A percentile compares a stretch with the other conserved stretches of the same genome.
phyloP scores from a whole-genome alignment of 2,329 filamentous ascomycete genomes.

The Trichoderma hamatum region DNA sequence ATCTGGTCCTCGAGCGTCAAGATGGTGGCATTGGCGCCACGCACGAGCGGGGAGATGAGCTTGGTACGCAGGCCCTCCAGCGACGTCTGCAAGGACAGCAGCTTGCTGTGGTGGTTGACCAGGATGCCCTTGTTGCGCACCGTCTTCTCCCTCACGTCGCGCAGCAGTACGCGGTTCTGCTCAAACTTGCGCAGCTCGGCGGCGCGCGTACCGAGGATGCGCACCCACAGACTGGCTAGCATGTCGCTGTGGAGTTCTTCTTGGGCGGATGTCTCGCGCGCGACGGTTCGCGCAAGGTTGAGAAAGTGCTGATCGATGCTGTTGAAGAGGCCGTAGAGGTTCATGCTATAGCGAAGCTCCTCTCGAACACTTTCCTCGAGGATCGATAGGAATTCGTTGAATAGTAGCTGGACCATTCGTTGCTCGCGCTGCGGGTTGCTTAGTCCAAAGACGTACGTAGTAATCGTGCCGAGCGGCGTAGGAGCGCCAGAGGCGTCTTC shows the following conservation, averaged over 20 bases:
- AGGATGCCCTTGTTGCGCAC: conserved; percentile 85
- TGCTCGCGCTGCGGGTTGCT: conserved; percentile 81
- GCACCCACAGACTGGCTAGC: conserved; percentile 82
- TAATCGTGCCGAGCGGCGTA: conserved; percentile 68
- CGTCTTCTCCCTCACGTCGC: conserved; percentile 78
- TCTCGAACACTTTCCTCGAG: conserved; percentile 87
- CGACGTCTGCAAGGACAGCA: conserved; percentile 82
- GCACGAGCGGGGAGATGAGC: conserved; percentile 80
- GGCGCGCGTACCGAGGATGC: conserved; percentile 76
- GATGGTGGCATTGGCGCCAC: conserved; percentile 67
- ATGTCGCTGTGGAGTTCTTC: conserved; percentile 80
- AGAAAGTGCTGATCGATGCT: conserved; percentile 88
- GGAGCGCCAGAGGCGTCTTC: conserved; percentile 59
- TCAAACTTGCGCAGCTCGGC: conserved; percentile 84
- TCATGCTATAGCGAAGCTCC: conserved; percentile 78
- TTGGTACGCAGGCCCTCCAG: conserved; percentile 83
- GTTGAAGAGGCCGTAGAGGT: conserved; percentile 88
- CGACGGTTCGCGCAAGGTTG: conserved; percentile 82
- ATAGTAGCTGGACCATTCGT: conserved; percentile 80
- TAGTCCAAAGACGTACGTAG: conserved; percentile 76
- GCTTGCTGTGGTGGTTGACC: conserved; percentile 81
- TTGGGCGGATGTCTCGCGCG: conserved; percentile 79
- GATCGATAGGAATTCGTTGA: conserved; percentile 78
- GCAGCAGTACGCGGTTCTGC: conserved; percentile 80
- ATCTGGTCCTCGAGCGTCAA: conserved; percentile 85